Base-by-base conservation (phyloP, 106 monocot genomes). In the Phalaenopsis aphrodite region DNA sequence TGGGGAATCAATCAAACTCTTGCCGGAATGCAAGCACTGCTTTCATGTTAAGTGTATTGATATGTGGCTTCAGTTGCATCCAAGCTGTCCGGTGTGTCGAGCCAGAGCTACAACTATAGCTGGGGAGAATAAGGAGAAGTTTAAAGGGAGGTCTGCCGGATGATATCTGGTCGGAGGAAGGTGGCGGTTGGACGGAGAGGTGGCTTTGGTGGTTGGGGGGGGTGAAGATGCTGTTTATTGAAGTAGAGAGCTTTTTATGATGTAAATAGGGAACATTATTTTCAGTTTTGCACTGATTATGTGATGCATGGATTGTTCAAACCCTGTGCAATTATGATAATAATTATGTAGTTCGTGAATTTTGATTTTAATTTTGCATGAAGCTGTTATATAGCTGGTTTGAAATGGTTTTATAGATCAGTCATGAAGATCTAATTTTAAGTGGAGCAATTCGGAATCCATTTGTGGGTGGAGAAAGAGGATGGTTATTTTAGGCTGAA, bases 11-110 rank as follows among this genome's bases (percentile, higher is more conserved):
- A 66, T 80, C 37, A 6, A 49, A 24, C 45, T 80, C 3, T 41
- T 80, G 68, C 48, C 72, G 71, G 12, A 16, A 52, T 80, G 80
- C 72, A 55, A 36, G 30, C 80, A 80, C 72, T 80, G 37, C 41
- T 80, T 80, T 55, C 80, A 80, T 39, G 46, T 4, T 8, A 46
- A 23, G 17, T 80, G 80, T 49, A 80, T 80, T 36, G 80, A 80
- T 1, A 8, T 49, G 48, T 80, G 80, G 80, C 69, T 80, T 8
- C 42, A 41, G 24, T 68, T 6, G 16, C 69, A 80, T 36, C 2
- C 46, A 15, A 47, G 48, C 5, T 80, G 79, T 42, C 79, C 79
- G 79, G 16, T 80, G 4, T 80, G 79, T 49, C 47, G 79, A 61
- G n/a, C n/a, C n/a, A 61, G 21, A 8, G 21, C 61, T 61, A 61